A percentile compares a stretch with the other conserved stretches of the same genome.
Conservation (phyloP, 768 basidiomycete species). For the Leccinum subtestaceum region DNA sequence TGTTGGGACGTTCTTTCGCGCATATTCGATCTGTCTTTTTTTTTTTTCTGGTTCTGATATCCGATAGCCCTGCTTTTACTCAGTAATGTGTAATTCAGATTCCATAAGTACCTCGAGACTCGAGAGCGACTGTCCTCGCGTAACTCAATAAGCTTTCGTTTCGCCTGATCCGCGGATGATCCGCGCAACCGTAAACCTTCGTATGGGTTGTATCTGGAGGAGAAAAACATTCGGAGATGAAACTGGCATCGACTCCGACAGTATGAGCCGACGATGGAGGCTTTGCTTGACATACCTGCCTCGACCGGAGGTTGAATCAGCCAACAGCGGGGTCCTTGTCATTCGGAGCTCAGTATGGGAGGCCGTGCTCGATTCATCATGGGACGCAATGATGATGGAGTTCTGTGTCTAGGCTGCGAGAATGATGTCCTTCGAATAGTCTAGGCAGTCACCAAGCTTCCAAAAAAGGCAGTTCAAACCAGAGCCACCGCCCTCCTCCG, state of each 20-base stretch:
- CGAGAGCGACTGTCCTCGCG: conserved; percentile 5
- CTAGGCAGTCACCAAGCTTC: neutral
- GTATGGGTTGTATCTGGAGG: neutral
- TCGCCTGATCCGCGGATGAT: conserved; percentile 25
- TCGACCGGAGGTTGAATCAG: neutral
- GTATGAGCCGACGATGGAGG: neutral
- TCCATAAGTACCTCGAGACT: conserved; percentile 1
- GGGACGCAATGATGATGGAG: neutral
- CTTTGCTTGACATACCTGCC: neutral
- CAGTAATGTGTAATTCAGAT: conserved; percentile 11
- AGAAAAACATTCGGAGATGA: conserved; percentile 27
- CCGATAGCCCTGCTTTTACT: conserved; percentile 4
- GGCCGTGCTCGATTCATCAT: neutral
- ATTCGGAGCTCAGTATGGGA: neutral
- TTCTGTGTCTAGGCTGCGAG: neutral
- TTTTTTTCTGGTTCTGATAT: conserved; percentile 5
- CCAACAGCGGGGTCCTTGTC: neutral
- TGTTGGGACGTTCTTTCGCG: conserved; percentile 4
- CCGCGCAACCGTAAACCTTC: conserved; percentile 26
- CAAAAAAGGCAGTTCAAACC: neutral
- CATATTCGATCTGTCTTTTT: conserved; percentile 1
- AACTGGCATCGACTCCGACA: conserved; percentile 25
- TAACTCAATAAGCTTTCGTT: conserved; percentile 12
- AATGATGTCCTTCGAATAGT: neutral
- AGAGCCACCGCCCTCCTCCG: conserved; percentile 7